A percentile compares a stretch with the other conserved stretches of the same genome.
Evolutionary conservation across 2,329 filamentous ascomycete genomes (phyloP).

Genomic region (Helminthosporium solani): DNA sequence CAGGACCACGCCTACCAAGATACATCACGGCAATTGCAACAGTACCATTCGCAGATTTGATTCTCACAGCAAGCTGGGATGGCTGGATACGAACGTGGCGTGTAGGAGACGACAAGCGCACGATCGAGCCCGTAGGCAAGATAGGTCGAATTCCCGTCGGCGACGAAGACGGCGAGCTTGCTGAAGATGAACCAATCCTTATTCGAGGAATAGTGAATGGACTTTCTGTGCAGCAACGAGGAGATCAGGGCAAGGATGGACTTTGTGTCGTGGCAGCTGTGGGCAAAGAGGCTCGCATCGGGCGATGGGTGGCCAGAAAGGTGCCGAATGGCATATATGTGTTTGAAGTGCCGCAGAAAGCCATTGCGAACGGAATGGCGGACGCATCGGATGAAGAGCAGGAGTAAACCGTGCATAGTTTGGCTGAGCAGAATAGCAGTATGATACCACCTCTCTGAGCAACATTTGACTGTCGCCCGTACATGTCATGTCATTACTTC

Average conservation of each 20-base stretch:
- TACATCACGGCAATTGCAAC: constrained; percentile 88
- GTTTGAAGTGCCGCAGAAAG: constrained; percentile 69
- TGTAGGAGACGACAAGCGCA: constrained; percentile 72
- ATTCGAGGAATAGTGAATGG: constrained; percentile 84
- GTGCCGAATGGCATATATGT: constrained; percentile 84
- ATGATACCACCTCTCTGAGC: constrained; percentile 6
- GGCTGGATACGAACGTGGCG: constrained; percentile 84
- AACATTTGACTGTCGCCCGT: neutral
- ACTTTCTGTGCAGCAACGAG: constrained; percentile 81
- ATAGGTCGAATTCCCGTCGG: constrained; percentile 51
- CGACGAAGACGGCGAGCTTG: too few species aligned
- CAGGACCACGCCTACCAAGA: constrained; percentile 64
- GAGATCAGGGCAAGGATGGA: constrained; percentile 70
- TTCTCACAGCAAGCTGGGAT: constrained; percentile 93
- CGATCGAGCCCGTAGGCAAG: constrained; percentile 68
- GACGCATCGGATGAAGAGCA: constrained; percentile 12
- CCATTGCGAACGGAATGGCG: constrained; percentile 18
- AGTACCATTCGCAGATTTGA: constrained; percentile 85
- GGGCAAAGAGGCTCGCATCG: constrained; percentile 82
- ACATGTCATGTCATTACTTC: too few species aligned
- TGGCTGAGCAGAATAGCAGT: constrained; percentile 3
- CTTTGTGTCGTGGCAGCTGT: constrained; percentile 83
- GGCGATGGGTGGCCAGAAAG: constrained; percentile 69
- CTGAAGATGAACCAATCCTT: constrained; percentile 21
- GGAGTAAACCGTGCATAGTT: neutral